Evolutionary conservation across 768 basidiomycete species (phyloP).

Genomic region (Lactarius trivialis): DNA sequence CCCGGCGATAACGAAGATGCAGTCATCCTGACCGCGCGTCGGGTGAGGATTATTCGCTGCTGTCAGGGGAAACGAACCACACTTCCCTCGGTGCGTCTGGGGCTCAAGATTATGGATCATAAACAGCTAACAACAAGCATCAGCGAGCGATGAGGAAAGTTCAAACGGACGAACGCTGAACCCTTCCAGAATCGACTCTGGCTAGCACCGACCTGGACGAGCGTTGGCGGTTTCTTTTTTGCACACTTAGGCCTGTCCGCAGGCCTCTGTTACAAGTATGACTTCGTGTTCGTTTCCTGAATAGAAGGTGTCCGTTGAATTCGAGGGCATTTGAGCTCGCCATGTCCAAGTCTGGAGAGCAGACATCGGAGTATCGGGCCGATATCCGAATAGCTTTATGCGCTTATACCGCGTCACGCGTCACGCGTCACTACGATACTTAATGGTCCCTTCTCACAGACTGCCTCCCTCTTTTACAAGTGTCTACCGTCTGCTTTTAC

Average conservation of each 20-base stretch:
- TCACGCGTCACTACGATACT: no score
- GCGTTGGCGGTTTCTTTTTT: background rate
- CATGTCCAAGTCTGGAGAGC: background rate
- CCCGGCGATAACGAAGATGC: slow-evolving; percentile 8
- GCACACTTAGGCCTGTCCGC: background rate
- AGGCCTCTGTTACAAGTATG: background rate
- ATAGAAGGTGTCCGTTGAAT: background rate
- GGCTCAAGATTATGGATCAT: background rate
- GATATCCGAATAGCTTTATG: background rate
- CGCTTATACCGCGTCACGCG: background rate
- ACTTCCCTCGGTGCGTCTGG: background rate
- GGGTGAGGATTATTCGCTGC: slow-evolving; percentile 5
- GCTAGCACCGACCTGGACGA: background rate
- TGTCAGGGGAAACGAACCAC: slow-evolving; percentile 6
- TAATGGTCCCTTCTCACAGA: background rate
- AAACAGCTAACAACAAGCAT: background rate
- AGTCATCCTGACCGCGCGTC: slow-evolving; percentile 6
- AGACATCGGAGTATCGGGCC: background rate
- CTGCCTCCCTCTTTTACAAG: slow-evolving; percentile 19
- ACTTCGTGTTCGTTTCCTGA: background rate
- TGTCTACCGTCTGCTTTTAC: slow-evolving; percentile 19
- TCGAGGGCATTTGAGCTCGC: background rate
- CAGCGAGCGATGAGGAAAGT: background rate
- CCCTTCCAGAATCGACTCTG: background rate
- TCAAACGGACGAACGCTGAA: background rate